Evolutionary conservation across 2,329 filamentous ascomycete species (phyloP).

Genomic region (Neofusicoccum kwambonambiense): DNA sequence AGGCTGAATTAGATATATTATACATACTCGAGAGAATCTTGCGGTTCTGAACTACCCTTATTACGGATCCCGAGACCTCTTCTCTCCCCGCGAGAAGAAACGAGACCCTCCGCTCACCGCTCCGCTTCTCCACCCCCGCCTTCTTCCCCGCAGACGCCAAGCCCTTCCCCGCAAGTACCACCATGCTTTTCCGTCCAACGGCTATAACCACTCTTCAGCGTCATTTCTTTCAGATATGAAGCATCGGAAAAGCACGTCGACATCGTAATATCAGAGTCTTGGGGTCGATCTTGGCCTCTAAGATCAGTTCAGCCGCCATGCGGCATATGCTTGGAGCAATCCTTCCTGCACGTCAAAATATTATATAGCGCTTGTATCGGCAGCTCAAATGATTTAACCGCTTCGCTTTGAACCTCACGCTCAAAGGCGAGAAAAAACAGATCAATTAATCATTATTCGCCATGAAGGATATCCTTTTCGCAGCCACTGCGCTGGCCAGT

Average conservation of each 20-base stretch:
- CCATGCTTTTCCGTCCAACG: neutral
- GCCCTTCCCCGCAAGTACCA: neutral
- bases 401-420: neutral
- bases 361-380: neutral
- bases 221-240: neutral
- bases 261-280: neutral
- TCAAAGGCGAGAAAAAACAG: neutral
- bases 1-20: no score
- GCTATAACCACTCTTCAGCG: neutral
- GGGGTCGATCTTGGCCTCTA: neutral
- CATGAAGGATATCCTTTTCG: slow-evolving; percentile 20
- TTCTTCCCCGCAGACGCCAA: slow-evolving; percentile 13
- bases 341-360: neutral
- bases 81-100: neutral
- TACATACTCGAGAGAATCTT: no score
- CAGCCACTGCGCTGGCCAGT: slow-evolving; percentile 17
- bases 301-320: neutral
- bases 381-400: neutral
- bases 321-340: neutral
- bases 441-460: neutral
- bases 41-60: no score
- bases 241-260: neutral
- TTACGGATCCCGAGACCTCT: neutral
- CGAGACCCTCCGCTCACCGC: neutral
- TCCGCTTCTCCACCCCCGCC: neutral